phyloP scores from a whole-genome alignment of 352 stramenopile genomes.

The Phytophthora citrophthora region DNA sequence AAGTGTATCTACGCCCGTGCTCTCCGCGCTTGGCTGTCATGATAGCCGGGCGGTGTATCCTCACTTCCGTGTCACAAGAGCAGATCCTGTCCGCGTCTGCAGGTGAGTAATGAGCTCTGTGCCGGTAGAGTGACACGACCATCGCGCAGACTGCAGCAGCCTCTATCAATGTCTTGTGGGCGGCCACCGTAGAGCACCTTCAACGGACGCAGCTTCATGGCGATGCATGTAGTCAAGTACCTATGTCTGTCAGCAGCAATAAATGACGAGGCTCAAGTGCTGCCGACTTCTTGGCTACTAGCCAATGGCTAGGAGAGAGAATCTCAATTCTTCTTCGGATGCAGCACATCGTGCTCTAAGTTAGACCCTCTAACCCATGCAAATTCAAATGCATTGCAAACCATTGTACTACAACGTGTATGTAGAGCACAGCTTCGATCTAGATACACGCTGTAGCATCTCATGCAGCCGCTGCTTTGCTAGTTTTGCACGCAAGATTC shows the following conservation, averaged over 20 bases:
- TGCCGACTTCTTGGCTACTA: too few species aligned
- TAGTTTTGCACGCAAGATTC: slow-evolving; percentile 5
- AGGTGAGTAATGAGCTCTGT: slow-evolving; percentile 33
- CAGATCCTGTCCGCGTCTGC: slow-evolving; percentile 24
- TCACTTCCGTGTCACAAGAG: slow-evolving; percentile 24
- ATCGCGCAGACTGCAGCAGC: not conserved
- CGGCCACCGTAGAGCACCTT: too few species aligned
- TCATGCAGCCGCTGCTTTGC: not conserved
- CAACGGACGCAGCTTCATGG: too few species aligned
- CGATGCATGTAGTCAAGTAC: too few species aligned
- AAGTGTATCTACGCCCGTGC: slow-evolving; percentile 17
- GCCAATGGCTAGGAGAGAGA: too few species aligned
- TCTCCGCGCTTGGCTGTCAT: not conserved
- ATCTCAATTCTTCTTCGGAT: not conserved
- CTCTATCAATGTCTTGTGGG: too few species aligned
- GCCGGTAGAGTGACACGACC: slow-evolving; percentile 6
- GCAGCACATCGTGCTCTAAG: not conserved
- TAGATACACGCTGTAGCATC: not conserved
- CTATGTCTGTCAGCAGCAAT: too few species aligned
- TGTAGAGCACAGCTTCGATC: slow-evolving; percentile 1
- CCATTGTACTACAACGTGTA: too few species aligned
- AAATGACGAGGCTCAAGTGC: too few species aligned
- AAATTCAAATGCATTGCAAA: too few species aligned
- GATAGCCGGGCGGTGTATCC: slow-evolving; percentile 27
- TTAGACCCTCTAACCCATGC: not conserved